Evolutionary conservation across 345 rosid species (phyloP).

Genomic region (Dipteronia sinensis): DNA sequence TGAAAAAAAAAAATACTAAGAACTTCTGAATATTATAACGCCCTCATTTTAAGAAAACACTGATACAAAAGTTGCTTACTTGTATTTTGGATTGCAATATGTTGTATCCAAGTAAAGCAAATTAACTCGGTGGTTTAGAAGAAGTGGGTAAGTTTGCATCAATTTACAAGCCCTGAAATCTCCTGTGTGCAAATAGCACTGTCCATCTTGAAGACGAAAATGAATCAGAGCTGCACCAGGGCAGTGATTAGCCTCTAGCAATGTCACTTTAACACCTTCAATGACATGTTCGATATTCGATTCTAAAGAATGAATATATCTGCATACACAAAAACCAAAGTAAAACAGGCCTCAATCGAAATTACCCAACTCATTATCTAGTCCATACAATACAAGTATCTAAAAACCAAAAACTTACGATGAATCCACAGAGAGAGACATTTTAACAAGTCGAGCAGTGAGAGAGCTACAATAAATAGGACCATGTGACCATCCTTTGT

Average conservation of each 20-base stretch:
- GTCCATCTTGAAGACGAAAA: slow-evolving; percentile 57
- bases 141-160: slow-evolving; percentile 64
- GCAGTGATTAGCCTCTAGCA: slow-evolving; percentile 80
- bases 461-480: slow-evolving; percentile 68
- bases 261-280: slow-evolving; percentile 57
- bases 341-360: neutral
- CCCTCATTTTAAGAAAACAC: neutral
- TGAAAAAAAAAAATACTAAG: neutral
- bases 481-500: slow-evolving; percentile 71
- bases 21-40: neutral
- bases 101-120: slow-evolving; percentile 79
- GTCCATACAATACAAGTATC: neutral
- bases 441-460: slow-evolving; percentile 64
- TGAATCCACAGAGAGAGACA: slow-evolving; percentile 58
- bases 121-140: slow-evolving; percentile 50
- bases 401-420: slow-evolving; percentile 38
- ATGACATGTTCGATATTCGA: slow-evolving; percentile 49
- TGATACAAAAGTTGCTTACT: slow-evolving; percentile 36
- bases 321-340: slow-evolving; percentile 19
- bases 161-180: slow-evolving; percentile 76
- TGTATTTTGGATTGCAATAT: slow-evolving; percentile 78
- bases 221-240: slow-evolving; percentile 79
- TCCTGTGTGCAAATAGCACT: slow-evolving; percentile 74
- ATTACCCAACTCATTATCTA: neutral
- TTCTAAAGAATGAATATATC: slow-evolving; percentile 61